Base-by-base conservation (phyloP, 306 rosid genomes). In the Sphenostylis stenocarpa region DNA sequence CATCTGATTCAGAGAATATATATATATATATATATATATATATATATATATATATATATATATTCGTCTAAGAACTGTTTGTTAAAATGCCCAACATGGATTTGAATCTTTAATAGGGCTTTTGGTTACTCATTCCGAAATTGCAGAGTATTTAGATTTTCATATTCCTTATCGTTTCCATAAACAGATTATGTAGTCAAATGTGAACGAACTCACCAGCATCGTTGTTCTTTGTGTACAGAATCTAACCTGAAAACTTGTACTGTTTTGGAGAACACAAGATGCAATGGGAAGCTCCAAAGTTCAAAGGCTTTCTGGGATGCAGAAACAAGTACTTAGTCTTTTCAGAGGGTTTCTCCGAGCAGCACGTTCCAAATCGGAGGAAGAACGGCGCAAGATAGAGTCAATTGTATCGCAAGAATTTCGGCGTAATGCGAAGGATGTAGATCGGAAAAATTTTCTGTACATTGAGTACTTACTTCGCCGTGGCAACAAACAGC, bases 251-350 rank as follows among this genome's bases (percentile, higher is more conserved):
- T 4, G 19, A 48, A 48, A 43, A 65, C 39, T 41, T 9, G 13
- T 4, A 28, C 29, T 3, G 53, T 55, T 20, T 16, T 28, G n/a
- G 73, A 38, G 21, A 65, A 7, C 3, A 72, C 49, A 34, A 53
- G 75, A 31, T 43, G 73, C 86, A 51, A 91, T 88, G 98, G 93
- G 81, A 49, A 78, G 67, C 67, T 74, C 84, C 1, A 21, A 69
- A 21, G 88, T 77, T 17, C 84, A 81, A 31, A 91, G 84, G 81
- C 93, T 94, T 39, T 94, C 97, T 5, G 97, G 97, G 38, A 81
- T 94, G 93, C 98, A 94, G 73, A 94, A 81, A 49, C 97, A 92
- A 86, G 96, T 94, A 3, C 95, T 94, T 16, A 67, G 92, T 44
- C 72, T 92, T 29, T 92, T 90, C 86, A 85, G 96, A 84, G 89